Percentiles rank a stretch among this genome's conserved stretches.
Evolutionary conservation across 2,329 filamentous ascomycete species (phyloP).

Genomic region (Emergomyces orientalis): DNA sequence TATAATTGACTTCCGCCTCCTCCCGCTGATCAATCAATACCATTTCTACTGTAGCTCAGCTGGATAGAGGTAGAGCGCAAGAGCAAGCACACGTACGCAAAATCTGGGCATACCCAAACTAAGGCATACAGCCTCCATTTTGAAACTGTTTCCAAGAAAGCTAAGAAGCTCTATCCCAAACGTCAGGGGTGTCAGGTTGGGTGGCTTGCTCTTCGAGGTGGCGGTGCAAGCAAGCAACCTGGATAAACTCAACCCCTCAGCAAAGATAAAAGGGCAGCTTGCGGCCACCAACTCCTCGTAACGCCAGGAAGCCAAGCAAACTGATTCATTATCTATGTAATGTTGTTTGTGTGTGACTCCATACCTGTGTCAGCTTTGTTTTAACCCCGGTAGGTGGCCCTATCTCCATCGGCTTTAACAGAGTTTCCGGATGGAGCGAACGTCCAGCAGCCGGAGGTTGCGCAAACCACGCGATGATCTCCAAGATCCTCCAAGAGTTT

Average conservation of each 20-base stretch:
- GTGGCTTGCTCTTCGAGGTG: background rate
- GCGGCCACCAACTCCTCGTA: background rate
- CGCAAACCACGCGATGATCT: background rate
- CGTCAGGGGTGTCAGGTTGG: background rate
- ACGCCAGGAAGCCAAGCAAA: background rate
- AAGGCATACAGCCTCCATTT: background rate
- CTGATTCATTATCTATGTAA: background rate
- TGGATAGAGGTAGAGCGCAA: background rate
- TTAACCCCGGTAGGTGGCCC: background rate
- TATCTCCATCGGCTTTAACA: slow-evolving; percentile 3
- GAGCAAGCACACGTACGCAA: background rate
- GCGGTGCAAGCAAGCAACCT: background rate
- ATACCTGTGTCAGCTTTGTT: background rate
- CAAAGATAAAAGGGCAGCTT: slow-evolving; percentile 1
- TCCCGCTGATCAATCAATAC: background rate
- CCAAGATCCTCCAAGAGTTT: slow-evolving; percentile 6
- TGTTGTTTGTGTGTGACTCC: background rate
- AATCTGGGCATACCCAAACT: slow-evolving; percentile 1
- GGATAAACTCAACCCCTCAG: background rate
- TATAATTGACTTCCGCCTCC: background rate
- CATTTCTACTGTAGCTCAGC: background rate
- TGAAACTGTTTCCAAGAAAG: background rate
- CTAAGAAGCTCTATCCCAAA: background rate
- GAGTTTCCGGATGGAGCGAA: slow-evolving; percentile 15
- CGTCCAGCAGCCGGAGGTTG: slow-evolving; percentile 17